phyloP scores from a whole-genome alignment of 177 flowering plant genomes.

The Telopea speciosissima region DNA sequence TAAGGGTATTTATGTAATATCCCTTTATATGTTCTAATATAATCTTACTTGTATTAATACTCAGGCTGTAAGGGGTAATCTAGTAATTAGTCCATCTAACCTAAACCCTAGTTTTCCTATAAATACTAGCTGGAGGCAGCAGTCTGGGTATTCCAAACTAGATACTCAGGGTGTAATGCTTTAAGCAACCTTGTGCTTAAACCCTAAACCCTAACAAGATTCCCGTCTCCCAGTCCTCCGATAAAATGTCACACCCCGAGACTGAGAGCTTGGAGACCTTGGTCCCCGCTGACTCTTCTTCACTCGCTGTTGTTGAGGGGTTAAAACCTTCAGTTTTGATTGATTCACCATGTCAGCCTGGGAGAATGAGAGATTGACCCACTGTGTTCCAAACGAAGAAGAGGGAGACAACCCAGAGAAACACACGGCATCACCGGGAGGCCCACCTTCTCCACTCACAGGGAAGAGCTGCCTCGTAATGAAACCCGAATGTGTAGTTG shows the following conservation, averaged over 20 bases:
- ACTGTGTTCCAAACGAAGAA: conserved; percentile 23
- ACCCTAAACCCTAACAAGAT: too few relatives aligned
- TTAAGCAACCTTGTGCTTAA: too few relatives aligned
- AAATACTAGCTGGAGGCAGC: too few relatives aligned
- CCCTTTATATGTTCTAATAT: too few relatives aligned
- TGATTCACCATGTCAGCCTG: conserved; percentile 8
- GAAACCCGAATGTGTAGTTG: conserved; percentile 10
- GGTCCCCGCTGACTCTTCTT: conserved; percentile 92
- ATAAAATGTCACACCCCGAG: conserved; percentile 88
- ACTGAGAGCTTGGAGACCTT: conserved; percentile 90
- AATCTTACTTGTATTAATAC: too few relatives aligned
- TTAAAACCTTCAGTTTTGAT: conserved; percentile 16
- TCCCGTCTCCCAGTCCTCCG: conserved; percentile 96
- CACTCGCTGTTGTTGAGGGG: conserved; percentile 32
- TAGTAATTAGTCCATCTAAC: too few relatives aligned
- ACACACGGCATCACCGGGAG: conserved; percentile 9
- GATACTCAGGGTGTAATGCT: too few relatives aligned
- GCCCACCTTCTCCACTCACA: conserved; percentile 10
- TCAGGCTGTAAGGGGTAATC: too few relatives aligned
- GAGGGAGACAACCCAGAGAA: conserved; percentile 21
- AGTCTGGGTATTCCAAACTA: too few relatives aligned
- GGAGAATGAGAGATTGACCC: conserved; percentile 43
- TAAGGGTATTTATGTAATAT: too few relatives aligned
- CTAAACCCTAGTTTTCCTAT: too few relatives aligned
- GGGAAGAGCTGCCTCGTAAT: conserved; percentile 68